These are phyloP conservation scores for Plasmopara muralis DNA, from an alignment of 352 stramenopile species.

Conservation along the genomic window DNA sequence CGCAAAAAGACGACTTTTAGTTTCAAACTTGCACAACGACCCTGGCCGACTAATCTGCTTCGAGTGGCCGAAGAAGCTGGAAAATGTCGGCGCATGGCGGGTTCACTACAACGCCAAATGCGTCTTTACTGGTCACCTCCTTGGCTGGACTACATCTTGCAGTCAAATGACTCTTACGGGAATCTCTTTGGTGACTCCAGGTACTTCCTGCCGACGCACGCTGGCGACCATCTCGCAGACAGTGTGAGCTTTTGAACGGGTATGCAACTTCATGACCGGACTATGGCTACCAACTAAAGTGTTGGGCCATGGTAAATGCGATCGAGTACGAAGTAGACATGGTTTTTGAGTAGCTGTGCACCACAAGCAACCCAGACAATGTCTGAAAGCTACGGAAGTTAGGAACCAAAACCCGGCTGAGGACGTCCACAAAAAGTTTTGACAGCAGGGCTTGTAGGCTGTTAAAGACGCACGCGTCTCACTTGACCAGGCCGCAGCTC, in stretches of 20 bases:
- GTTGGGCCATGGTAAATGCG: too few species aligned
- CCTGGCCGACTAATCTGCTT: too few species aligned
- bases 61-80: too few species aligned
- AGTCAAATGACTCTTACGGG: not conserved
- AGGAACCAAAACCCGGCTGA: not conserved
- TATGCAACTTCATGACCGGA: too few species aligned
- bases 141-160: not conserved
- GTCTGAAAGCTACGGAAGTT: not conserved
- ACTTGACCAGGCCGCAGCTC: not conserved
- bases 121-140: not conserved
- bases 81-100: slow-evolving; percentile 7
- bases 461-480: not conserved
- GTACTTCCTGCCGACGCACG: not conserved
- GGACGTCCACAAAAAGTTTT: not conserved
- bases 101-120: not conserved
- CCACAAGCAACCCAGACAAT: not conserved
- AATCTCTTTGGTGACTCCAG: not conserved
- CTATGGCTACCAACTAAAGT: too few species aligned
- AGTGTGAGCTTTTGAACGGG: too few species aligned
- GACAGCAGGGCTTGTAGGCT: not conserved
- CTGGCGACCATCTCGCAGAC: too few species aligned
- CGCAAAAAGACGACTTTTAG: too few species aligned
- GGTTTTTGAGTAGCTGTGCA: too few species aligned
- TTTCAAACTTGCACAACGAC: too few species aligned
- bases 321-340: too few species aligned